Base-by-base conservation (phyloP, 345 rosid genomes). In the Syzygium grande region DNA sequence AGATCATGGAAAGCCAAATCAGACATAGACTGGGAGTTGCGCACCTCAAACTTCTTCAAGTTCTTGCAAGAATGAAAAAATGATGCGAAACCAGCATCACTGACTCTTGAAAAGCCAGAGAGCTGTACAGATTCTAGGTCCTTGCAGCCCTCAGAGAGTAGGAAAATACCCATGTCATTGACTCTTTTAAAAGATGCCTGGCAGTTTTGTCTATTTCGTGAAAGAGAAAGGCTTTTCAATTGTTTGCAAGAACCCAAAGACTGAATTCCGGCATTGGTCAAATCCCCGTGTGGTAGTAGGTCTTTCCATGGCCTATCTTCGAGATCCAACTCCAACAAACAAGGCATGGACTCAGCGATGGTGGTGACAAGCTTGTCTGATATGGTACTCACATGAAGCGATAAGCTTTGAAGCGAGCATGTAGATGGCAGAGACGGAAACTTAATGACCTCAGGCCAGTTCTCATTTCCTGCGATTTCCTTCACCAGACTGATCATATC, bases 31-130 rank as follows among this genome's bases (percentile, higher is more conserved):
- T 88, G 88, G 30, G 95, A 94, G 88, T 92, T 93, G 38, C 93
- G 92, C 55, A 93, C 92, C 91, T 94, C 96, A 92, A 94, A 92
- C 61, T 88, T 94, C 90, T 92, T 93, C 84, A 95, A 85, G 87
- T 89, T 91, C 88, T 88, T 91, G 85, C 95, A 94, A 34, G 95
- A 93, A 53, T 93, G 94, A 9, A 95, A 92, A 86, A 95, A 89
- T 29, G 95, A 92, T 19, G 98, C 92, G 59, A 92, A 94, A 84
- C 98, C 96, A 85, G 98, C 97, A 87, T 94, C 98, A 65, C 94
- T 95, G 86, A 95, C 96, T 88, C 89, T 94, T 9, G 92, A 93
- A 90, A 95, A 94, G 22, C 96, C 96, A 84, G 91, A 86, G 9
- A 95, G 90, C 52, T 90, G 94, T 85, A 95, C 91, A 0, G 95